Conservation (phyloP, 768 basidiomycete species). For the Xerocomus spinulosus region DNA sequence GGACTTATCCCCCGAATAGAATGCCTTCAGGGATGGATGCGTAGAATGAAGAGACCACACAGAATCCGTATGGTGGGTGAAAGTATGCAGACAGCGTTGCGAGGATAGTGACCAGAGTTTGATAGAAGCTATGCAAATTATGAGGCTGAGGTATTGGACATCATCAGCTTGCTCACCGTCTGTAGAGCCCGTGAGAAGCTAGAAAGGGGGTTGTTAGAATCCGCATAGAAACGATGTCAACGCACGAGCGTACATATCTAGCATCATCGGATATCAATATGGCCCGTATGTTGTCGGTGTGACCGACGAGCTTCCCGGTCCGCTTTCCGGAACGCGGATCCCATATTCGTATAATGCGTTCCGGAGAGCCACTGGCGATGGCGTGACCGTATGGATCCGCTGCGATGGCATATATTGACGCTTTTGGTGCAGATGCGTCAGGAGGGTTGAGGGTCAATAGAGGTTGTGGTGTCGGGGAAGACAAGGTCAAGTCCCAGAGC, state of each 20-base stretch:
- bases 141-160: constrained; percentile 10
- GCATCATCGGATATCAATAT: constrained; percentile 88
- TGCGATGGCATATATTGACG: constrained; percentile 73
- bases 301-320: constrained; percentile 84
- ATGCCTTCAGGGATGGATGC: constrained; percentile 81
- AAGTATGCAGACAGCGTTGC: constrained; percentile 91
- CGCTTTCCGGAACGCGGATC: constrained; percentile 85
- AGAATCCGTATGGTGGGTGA: constrained; percentile 90
- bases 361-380: constrained; percentile 88
- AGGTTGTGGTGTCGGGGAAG: constrained; percentile 40
- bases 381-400: constrained; percentile 75
- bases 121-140: constrained; percentile 54
- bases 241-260: constrained; percentile 62
- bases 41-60: constrained; percentile 91
- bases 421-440: constrained; percentile 62
- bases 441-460: constrained; percentile 64
- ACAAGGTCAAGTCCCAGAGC: constrained; percentile 79
- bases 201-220: constrained; percentile 4
- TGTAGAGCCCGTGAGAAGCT: constrained; percentile 83
- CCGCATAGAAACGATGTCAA: constrained; percentile 3
- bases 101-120: constrained; percentile 92
- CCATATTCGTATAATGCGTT: constrained; percentile 88
- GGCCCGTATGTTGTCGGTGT: constrained; percentile 94
- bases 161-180: constrained; percentile 43
- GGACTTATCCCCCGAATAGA: constrained; percentile 92